Evolutionary conservation across 2,329 filamentous ascomycete genomes (phyloP).

Genomic region (Ophiostoma ulmi): DNA sequence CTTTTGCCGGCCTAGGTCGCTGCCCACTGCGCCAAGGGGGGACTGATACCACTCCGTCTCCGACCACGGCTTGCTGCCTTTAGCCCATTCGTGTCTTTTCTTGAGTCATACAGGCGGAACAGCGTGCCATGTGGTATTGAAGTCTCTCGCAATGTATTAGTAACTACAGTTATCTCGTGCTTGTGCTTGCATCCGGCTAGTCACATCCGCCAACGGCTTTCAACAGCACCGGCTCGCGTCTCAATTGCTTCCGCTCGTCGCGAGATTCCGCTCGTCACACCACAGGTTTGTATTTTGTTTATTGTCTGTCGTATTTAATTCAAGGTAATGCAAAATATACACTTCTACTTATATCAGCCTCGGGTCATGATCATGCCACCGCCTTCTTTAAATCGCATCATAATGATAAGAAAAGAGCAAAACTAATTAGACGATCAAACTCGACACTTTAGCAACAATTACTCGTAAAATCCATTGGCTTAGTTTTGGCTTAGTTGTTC

Average conservation of each 20-base stretch:
- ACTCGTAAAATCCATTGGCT: no score
- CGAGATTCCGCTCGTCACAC: not conserved
- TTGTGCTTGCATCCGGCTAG: not conserved
- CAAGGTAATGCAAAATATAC: not conserved
- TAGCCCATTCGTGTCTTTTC: not conserved
- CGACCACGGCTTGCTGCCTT: not conserved
- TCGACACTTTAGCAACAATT: no score
- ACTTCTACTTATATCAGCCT: not conserved
- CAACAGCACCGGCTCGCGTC: not conserved
- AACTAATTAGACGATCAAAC: not conserved
- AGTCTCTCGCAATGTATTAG: not conserved
- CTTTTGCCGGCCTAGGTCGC: slow-evolving; percentile 6
- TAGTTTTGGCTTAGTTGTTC: slow-evolving; percentile 22
- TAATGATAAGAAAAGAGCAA: not conserved
- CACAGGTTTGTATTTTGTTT: no score
- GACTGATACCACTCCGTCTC: slow-evolving; percentile 4
- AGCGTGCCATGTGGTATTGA: not conserved
- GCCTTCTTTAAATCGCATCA: not conserved
- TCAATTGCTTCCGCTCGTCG: not conserved
- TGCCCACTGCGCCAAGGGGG: not conserved
- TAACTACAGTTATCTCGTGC: not conserved
- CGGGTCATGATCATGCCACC: not conserved
- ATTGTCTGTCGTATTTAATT: no score
- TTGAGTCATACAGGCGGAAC: not conserved
- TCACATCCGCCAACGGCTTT: not conserved